Percentiles rank a stretch among this genome's conserved stretches.
Evolutionary conservation across 176 grass and related monocot genomes (phyloP).

Genomic region (Zoysia pacifica): DNA sequence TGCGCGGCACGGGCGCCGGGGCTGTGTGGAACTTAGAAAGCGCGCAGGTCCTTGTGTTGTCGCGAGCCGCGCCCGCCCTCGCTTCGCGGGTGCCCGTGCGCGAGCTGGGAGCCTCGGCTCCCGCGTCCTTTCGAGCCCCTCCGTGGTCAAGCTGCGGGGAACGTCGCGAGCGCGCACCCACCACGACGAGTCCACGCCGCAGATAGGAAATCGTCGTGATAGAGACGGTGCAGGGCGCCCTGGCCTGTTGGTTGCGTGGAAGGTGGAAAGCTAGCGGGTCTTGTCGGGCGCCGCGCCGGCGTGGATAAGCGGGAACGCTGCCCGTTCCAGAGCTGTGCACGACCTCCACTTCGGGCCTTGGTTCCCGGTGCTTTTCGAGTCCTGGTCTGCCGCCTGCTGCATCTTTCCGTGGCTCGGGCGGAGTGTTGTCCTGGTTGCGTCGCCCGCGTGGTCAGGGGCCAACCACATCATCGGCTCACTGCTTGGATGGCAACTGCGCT

Average conservation of each 20-base stretch:
- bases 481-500: too few relatives aligned
- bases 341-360: not conserved
- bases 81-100: not conserved
- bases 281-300: slow-evolving; percentile 5
- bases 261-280: not conserved
- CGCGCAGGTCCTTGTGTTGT: not conserved
- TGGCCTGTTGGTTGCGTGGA: not conserved
- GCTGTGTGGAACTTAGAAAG: not conserved
- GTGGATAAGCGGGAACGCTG: not conserved
- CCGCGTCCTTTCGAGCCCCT: not conserved
- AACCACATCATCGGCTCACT: too few relatives aligned
- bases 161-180: not conserved
- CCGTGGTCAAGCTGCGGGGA: too few relatives aligned
- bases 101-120: not conserved
- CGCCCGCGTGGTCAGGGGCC: not conserved
- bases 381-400: slow-evolving; percentile 26
- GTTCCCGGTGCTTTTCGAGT: slow-evolving; percentile 51
- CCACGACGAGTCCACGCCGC: too few relatives aligned
- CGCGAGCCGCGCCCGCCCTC: not conserved
- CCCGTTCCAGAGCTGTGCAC: not conserved
- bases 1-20: not conserved
- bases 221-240: too few relatives aligned
- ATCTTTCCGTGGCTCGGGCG: not conserved
- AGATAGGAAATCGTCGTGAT: not conserved
- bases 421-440: not conserved